Conservation (phyloP, 225 moss, liverwort and hornwort genomes). For the Ulota crispa region DNA sequence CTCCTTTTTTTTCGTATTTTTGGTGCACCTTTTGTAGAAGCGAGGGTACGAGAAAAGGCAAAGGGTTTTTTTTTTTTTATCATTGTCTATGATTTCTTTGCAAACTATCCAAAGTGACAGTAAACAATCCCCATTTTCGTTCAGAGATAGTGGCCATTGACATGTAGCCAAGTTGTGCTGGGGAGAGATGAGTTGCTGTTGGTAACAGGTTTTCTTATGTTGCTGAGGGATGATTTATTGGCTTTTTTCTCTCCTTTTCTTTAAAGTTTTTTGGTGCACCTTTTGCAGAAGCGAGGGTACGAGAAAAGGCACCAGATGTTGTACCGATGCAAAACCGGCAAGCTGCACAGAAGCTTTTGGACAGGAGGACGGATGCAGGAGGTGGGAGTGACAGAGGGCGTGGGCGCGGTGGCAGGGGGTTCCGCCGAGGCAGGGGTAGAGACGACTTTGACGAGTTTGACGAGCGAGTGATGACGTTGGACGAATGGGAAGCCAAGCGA, state of each 20-base stretch:
- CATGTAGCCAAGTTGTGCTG: too few species aligned
- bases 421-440: conserved; percentile 64
- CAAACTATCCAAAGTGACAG: too few species aligned
- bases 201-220: neutral
- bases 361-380: conserved; percentile 62
- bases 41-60: conserved; percentile 51
- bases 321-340: conserved; percentile 82
- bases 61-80: too few species aligned
- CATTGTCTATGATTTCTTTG: too few species aligned
- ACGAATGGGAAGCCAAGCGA: conserved; percentile 91
- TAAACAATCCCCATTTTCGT: too few species aligned
- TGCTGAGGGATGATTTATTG: neutral
- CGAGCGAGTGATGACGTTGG: conserved; percentile 73
- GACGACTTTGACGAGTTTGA: conserved; percentile 62
- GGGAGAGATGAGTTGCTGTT: neutral
- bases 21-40: conserved; percentile 32
- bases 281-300: conserved; percentile 42
- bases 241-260: neutral
- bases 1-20: neutral
- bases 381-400: conserved; percentile 58
- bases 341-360: conserved; percentile 93
- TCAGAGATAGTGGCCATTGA: too few species aligned
- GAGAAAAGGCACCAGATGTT: conserved; percentile 63
- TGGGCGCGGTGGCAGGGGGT: conserved; percentile 72
- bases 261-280: neutral